phyloP scores from a whole-genome alignment of 768 basidiomycete species.

The Rhizopogon sp. region DNA sequence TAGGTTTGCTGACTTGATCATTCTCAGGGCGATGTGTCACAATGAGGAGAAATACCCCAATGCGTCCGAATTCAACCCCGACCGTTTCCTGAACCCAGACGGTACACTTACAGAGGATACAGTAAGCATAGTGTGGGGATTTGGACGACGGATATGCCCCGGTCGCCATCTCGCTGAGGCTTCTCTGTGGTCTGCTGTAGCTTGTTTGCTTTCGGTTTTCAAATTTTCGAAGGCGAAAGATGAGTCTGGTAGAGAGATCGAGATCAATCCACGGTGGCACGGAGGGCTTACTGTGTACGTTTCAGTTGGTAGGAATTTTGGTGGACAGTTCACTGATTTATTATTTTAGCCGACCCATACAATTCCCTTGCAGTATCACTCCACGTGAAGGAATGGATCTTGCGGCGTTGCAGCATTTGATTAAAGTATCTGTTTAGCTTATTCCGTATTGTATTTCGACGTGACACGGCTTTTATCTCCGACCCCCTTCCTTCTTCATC shows the following conservation, averaged over 20 bases:
- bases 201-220: constrained; percentile 2
- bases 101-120: constrained; percentile 1
- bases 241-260: constrained; percentile 4
- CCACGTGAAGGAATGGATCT: neutral
- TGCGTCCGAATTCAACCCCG: constrained; percentile 32
- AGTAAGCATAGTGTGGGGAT: constrained; percentile 19
- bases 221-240: constrained; percentile 4
- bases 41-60: constrained; percentile 30
- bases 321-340: neutral
- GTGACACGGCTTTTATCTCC: too few species aligned
- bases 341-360: constrained; percentile 6
- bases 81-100: constrained; percentile 20
- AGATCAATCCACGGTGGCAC: neutral
- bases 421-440: neutral
- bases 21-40: constrained; percentile 17
- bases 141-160: constrained; percentile 35
- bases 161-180: constrained; percentile 32
- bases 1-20: neutral
- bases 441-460: too few species aligned
- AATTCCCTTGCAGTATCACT: constrained; percentile 11
- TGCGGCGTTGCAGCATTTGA: neutral
- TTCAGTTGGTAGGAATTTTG: constrained; percentile 4
- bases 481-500: too few species aligned
- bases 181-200: constrained; percentile 20
- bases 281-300: neutral